Evolutionary conservation across 495 filamentous ascomycete species (phyloP), one percentile per base, ranked within the genome.

Genomic region (Hyaloscypha bicolor): DNA sequence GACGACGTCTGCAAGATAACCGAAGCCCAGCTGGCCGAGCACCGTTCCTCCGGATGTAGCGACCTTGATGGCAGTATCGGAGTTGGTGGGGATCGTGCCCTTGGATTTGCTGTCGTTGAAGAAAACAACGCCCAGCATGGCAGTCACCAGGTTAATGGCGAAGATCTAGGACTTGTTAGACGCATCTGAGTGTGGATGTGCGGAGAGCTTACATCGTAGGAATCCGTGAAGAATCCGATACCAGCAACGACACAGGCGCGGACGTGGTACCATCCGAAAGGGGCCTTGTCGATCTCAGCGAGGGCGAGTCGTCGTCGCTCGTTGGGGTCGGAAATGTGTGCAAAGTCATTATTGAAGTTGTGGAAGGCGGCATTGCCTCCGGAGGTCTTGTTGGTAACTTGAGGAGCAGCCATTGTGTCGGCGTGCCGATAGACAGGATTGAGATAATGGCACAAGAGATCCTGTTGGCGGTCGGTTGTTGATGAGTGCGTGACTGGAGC

Each of bases 41-140:
- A 96, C 91, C 30, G 92, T 96, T 53, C 93, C 93, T 65, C 86
- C 89, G 11, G 90, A 94, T n/a, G 93, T 95, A 9, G 93, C 86
- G 16, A 93, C 88, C 78, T 97, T 97, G 80, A 97, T 93, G 57
- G 90, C 92, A 2, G 90, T 94, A 73, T 94, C 91, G 9, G 88
- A 85, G 65, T 75, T 78, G 60, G 80, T 82, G 30, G 88, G 88
- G 73, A 92, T 89, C 4, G 72, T 67, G 45, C 89, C 85, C 31
- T 74, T 75, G 29, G 69, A n/a, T 12, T 48, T 57, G 55, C 52
- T 74, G 75, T 55, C 75, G 5, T 87, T 82, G 79, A 82, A 92
- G 82, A 86, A 93, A 64, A 91, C 89, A n/a, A 93, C 81, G 63
- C 90, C 91, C 53, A 94, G 76, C 82, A 95, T 89, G 48, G 81